These are phyloP conservation scores for Aspergillus bombycis DNA, from an alignment of 2,329 filamentous ascomycete genomes.

Conservation along the genomic window DNA sequence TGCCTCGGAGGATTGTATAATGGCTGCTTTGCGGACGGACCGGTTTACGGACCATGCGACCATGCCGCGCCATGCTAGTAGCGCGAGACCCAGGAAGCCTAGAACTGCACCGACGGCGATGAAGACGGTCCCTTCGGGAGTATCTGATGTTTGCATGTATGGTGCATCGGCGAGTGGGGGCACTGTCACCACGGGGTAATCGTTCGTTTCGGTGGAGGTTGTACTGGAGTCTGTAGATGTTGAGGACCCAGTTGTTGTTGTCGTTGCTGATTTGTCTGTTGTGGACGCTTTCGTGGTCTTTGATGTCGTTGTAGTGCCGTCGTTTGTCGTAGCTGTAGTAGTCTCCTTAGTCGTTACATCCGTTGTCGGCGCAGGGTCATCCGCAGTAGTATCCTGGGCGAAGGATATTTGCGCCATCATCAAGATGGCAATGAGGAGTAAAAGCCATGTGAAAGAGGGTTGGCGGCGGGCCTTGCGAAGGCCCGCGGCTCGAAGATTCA, in stretches of 20 bases:
- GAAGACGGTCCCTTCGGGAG: slow-evolving; percentile 93
- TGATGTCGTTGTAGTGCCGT: slow-evolving; percentile 23
- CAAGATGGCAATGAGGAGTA: slow-evolving; percentile 22
- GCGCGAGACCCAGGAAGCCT: slow-evolving; percentile 77
- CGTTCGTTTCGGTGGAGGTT: slow-evolving; percentile 51
- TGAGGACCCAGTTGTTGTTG: slow-evolving; percentile 29
- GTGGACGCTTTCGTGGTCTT: slow-evolving; percentile 24
- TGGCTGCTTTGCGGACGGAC: slow-evolving; percentile 83
- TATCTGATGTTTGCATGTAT: slow-evolving; percentile 83
- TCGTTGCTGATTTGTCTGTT: slow-evolving; percentile 16
- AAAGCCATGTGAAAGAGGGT: slow-evolving; percentile 19
- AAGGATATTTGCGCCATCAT: slow-evolving; percentile 19
- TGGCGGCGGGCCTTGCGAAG: slow-evolving; percentile 16
- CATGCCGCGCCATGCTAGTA: slow-evolving; percentile 84
- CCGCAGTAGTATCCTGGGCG: slow-evolving; percentile 20
- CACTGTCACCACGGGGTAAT: slow-evolving; percentile 71
- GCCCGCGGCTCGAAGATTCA: slow-evolving; percentile 10
- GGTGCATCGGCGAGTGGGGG: slow-evolving; percentile 83
- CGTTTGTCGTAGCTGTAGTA: slow-evolving; percentile 23
- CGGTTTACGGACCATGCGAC: slow-evolving; percentile 91
- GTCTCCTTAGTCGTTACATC: slow-evolving; percentile 21
- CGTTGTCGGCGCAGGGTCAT: slow-evolving; percentile 23
- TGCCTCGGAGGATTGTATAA: slow-evolving; percentile 71
- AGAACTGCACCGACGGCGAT: slow-evolving; percentile 90
- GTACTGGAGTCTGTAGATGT: slow-evolving; percentile 27